Percentiles rank a stretch among this genome's conserved stretches.
phyloP scores from a whole-genome alignment of 495 filamentous ascomycete genomes.

The Penicillium malachiteum region DNA sequence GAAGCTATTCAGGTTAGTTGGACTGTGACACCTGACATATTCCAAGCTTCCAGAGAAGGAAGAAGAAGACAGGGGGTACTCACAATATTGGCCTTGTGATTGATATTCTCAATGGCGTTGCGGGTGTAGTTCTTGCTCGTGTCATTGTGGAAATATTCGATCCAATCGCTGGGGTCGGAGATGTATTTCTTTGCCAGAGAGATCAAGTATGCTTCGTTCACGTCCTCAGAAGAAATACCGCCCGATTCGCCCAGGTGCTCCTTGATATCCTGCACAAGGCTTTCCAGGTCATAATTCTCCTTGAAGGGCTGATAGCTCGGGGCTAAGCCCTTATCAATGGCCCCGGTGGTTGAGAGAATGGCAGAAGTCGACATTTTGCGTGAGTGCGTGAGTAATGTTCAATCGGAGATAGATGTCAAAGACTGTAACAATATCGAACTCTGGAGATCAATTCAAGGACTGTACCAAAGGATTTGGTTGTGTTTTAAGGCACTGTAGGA shows the following conservation, averaged over 20 bases:
- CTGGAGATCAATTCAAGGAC: neutral
- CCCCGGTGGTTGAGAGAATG: constrained; percentile 9
- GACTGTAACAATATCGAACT: neutral
- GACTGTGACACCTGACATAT: neutral
- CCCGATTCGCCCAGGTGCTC: constrained; percentile 26
- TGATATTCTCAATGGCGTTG: constrained; percentile 40
- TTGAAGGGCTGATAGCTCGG: constrained; percentile 21
- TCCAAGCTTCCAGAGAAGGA: neutral
- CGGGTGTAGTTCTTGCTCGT: constrained; percentile 40
- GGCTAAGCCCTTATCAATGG: constrained; percentile 15
- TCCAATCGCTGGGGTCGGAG: constrained; percentile 35
- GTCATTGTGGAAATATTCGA: constrained; percentile 34
- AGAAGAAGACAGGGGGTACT: neutral
- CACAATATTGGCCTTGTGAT: constrained; percentile 37
- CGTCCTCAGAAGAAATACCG: constrained; percentile 30
- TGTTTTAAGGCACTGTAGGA: neutral
- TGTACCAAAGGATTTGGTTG: constrained; percentile 3
- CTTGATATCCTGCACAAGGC: constrained; percentile 33
- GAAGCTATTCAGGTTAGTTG: constrained; percentile 49
- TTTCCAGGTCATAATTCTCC: constrained; percentile 25
- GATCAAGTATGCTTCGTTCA: constrained; percentile 30
- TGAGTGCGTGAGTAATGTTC: neutral
- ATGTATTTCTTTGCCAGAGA: constrained; percentile 31
- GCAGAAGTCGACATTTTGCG: constrained; percentile 16
- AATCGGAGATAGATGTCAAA: neutral